Conservation (phyloP, 2,329 filamentous ascomycete species). For the Pochonia chlamydosporia region DNA sequence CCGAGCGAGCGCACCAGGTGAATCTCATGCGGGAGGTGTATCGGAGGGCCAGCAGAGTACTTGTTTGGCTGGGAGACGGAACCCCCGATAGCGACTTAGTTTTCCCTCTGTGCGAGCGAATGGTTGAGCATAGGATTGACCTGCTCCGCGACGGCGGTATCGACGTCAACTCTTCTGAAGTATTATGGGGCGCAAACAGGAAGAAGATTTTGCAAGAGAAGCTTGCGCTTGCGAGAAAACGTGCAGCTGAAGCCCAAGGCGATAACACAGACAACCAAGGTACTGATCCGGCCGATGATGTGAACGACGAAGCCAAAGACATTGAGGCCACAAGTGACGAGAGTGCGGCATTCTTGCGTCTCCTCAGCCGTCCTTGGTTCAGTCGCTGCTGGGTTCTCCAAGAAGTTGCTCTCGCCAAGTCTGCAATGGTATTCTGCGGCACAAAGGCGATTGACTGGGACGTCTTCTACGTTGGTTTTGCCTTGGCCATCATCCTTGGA, state of each 20-base stretch:
- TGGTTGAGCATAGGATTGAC: conserved; percentile 1
- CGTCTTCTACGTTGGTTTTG: not conserved
- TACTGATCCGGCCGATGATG: too few relatives aligned
- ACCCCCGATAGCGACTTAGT: conserved; percentile 4
- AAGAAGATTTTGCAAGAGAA: not conserved
- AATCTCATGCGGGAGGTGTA: too few relatives aligned
- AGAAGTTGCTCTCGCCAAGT: conserved; percentile 2
- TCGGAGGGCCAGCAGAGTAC: not conserved
- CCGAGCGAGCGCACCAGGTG: conserved; percentile 5
- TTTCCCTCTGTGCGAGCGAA: conserved; percentile 5
- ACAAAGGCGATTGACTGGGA: conserved; percentile 6
- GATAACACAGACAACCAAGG: not conserved
- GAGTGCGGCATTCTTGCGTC: conserved; percentile 2
- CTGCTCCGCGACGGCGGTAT: not conserved
- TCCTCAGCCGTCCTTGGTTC: conserved; percentile 7
- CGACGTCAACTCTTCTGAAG: not conserved
- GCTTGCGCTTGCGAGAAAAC: not conserved
- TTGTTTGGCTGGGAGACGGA: not conserved
- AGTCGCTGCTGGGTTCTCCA: conserved; percentile 8
- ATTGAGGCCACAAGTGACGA: conserved; percentile 1
- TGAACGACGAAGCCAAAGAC: not conserved
- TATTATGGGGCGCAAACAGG: conserved; percentile 3
- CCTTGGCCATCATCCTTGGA: not conserved
- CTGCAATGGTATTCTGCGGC: conserved; percentile 1
- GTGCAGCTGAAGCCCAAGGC: not conserved